phyloP scores from a whole-genome alignment of 148 eudicot species.

The Gaultheria prostrata region DNA sequence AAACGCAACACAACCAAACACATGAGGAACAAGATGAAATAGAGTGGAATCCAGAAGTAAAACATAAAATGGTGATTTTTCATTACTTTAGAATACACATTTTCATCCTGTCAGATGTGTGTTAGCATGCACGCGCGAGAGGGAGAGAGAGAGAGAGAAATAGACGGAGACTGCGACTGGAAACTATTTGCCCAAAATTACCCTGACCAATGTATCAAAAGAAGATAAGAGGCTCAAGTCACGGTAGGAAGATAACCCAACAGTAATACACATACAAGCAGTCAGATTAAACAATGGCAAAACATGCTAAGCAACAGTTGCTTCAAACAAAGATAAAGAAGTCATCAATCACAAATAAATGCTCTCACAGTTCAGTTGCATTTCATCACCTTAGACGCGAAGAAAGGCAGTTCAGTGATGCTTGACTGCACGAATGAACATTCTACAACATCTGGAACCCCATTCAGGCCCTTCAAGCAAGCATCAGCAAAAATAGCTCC shows the following conservation, averaged over 20 bases:
- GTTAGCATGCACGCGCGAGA: no score
- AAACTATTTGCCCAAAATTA: not conserved
- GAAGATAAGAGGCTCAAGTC: not conserved
- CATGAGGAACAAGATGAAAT: no score
- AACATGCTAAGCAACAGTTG: not conserved
- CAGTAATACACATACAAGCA: not conserved
- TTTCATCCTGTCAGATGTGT: no score
- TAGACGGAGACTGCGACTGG: not conserved
- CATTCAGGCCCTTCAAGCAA: slow-evolving; percentile 96
- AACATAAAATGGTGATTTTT: no score
- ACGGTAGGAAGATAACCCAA: not conserved
- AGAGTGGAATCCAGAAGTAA: no score
- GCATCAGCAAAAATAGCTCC: slow-evolving; percentile 97
- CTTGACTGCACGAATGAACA: slow-evolving; percentile 82
- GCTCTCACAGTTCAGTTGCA: not conserved
- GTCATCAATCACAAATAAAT: not conserved
- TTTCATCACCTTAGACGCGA: slow-evolving; percentile 82
- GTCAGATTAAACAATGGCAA: not conserved
- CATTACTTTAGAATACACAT: not conserved
- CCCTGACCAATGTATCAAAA: not conserved
- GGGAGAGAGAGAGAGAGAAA: not conserved
- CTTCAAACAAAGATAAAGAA: not conserved
- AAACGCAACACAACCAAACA: no score
- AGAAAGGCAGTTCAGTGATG: slow-evolving; percentile 79
- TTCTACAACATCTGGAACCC: slow-evolving; percentile 93